A percentile compares a stretch with the other conserved stretches of the same genome.
Evolutionary conservation across 2,329 filamentous ascomycete species (phyloP).

Genomic region (Colletotrichum spaethianum): DNA sequence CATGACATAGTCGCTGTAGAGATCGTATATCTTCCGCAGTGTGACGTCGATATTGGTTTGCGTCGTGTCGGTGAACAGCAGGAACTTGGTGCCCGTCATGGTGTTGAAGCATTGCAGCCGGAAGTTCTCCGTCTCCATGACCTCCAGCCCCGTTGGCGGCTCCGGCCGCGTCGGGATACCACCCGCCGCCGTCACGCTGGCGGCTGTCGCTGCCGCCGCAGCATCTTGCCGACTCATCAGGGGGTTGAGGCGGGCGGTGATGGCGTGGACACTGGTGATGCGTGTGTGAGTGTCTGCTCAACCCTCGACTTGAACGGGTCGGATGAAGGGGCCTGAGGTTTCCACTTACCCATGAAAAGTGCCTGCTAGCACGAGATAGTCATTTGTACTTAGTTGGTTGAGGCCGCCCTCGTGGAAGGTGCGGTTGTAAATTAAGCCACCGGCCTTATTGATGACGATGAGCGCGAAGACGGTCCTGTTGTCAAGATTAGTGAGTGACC

Average conservation of each 20-base stretch:
- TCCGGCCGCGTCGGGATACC: conserved; percentile 67
- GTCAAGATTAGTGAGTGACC: conserved; percentile 20
- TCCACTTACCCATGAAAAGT: conserved; percentile 91
- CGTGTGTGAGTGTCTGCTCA: conserved; percentile 32
- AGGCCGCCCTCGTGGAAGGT: conserved; percentile 90
- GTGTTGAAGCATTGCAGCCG: conserved; percentile 97
- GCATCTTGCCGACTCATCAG: conserved; percentile 58
- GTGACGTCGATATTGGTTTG: conserved; percentile 90
- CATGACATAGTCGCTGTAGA: conserved; percentile 98
- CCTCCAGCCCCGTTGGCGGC: conserved; percentile 85
- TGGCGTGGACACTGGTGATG: conserved; percentile 74
- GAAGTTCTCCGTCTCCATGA: conserved; percentile 94
- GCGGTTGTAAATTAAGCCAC: conserved; percentile 95
- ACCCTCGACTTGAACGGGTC: conserved; percentile 1
- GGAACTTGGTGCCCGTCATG: conserved; percentile 93
- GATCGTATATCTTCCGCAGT: conserved; percentile 88
- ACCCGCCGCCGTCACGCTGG: conserved; percentile 48
- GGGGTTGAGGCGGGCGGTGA: conserved; percentile 75
- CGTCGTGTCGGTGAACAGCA: conserved; percentile 92
- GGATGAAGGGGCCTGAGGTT: conserved; percentile 47
- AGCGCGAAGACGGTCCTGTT: conserved; percentile 92
- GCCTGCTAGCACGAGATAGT: conserved; percentile 95
- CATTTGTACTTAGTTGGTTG: conserved; percentile 91
- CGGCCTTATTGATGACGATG: conserved; percentile 99
- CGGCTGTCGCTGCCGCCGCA: conserved; percentile 52